Evolutionary conservation across 441 rosid species (phyloP), one percentile per base, ranked within the genome.

Genomic region (Francoa sonchifolia): DNA sequence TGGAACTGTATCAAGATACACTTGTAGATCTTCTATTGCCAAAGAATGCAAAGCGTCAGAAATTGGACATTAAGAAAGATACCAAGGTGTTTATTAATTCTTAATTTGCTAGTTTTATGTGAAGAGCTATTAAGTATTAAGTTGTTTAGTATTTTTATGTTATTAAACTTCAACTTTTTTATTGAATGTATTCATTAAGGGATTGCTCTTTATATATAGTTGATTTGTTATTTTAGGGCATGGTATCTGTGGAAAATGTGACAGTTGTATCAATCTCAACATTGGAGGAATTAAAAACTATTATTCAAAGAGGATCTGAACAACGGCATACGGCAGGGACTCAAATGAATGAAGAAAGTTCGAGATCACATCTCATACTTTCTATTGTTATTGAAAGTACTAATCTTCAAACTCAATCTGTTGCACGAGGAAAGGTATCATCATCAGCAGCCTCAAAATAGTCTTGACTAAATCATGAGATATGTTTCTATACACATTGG

Each of bases 301-400:
- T 90, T 40, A 74, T 86, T 45, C 76, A 76, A 45, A 67, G 70
- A 52, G 99, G 99, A 50, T 80, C 87, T 35, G 96, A 86, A 44
- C 78, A 42, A 47, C 52, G 99, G 20, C 99, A 86, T 59, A 80
- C 71, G 5, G 77, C 87, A 34, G 96, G 83, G 52, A 90, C 99
- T 46, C 87, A 74, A 25, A 86, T 90, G 99, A 90, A 90, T 57
- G 93, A 76, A 54, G 88, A 90, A 62, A 90, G 96, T 58, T 90
- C 95, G 22, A 78, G 99, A 58, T 90, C 99, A 43, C 99, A 90
- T 64, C 35, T 86, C 53, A 68, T 90, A 57, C 78, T 90, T 65
- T 90, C 96, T 6, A 55, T 90, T 47, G 67, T 86, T 33, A 78
- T 86, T 39, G 96, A 90, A 47, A 86, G 95, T 59, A 86, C 93